phyloP scores from a whole-genome alignment of 345 rosid species.

The Hevea brasiliensis region DNA sequence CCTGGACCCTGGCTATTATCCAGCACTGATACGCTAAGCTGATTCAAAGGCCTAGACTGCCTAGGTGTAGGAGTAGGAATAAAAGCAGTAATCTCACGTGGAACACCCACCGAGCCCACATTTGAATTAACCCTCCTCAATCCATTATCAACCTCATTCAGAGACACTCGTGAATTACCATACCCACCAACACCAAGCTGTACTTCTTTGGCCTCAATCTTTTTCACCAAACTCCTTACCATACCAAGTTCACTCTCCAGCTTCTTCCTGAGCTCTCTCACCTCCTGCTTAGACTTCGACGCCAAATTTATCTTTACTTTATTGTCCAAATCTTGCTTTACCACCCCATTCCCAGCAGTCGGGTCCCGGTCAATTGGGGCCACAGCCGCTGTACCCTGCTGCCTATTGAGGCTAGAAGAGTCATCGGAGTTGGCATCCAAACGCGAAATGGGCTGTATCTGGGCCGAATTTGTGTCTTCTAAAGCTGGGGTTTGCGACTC shows the following conservation, averaged over 20 bases:
- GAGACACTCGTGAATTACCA: conserved; percentile 31
- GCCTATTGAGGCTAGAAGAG: conserved; percentile 37
- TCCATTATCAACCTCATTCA: conserved; percentile 51
- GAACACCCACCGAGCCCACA: conserved; percentile 49
- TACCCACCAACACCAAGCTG: conserved; percentile 44
- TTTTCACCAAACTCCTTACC: conserved; percentile 76
- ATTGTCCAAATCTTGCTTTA: conserved; percentile 43
- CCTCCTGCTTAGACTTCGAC: conserved; percentile 58
- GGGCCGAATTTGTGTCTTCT: conserved; percentile 35
- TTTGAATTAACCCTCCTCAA: conserved; percentile 59
- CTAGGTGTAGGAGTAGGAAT: conserved; percentile 54
- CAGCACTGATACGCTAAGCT: conserved; percentile 61
- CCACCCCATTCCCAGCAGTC: conserved; percentile 40
- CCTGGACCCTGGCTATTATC: conserved; percentile 65
- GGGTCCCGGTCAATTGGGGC: conserved; percentile 17
- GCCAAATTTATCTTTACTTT: conserved; percentile 55
- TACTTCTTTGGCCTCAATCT: conserved; percentile 72
- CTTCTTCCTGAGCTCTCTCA: conserved; percentile 64
- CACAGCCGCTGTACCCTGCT: conserved; percentile 18
- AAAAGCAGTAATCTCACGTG: conserved; percentile 21
- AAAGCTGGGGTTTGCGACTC: conserved; percentile 31
- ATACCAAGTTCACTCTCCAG: conserved; percentile 71
- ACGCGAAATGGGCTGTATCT: conserved; percentile 33
- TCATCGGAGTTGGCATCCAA: conserved; percentile 37
- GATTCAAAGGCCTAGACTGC: conserved; percentile 73